These are phyloP conservation scores for Tricladium varicosporioides DNA, from an alignment of 2,329 filamentous ascomycete genomes.

Conservation along the genomic window DNA sequence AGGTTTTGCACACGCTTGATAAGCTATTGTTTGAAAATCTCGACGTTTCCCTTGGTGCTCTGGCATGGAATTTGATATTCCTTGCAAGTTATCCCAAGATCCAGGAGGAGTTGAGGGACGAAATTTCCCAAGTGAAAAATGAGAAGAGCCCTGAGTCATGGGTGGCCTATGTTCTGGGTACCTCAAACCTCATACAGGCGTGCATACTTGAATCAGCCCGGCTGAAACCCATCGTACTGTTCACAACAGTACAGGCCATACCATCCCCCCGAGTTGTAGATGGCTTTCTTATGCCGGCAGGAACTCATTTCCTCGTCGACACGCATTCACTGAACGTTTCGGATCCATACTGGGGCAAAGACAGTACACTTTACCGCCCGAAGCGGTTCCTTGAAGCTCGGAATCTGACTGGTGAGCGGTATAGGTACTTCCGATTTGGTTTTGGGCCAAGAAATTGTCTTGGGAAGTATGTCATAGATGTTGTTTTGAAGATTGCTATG, in stretches of 20 bases:
- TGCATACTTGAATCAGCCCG: neutral
- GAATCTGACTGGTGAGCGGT: neutral
- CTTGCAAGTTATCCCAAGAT: neutral
- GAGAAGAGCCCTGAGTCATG: neutral
- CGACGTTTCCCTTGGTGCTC: neutral
- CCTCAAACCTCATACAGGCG: neutral
- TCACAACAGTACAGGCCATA: neutral
- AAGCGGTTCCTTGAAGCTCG: constrained; percentile 23
- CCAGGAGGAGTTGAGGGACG: neutral
- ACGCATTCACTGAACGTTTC: constrained; percentile 41
- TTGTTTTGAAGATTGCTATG: neutral
- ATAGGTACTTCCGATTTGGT: neutral
- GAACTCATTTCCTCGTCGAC: constrained; percentile 35
- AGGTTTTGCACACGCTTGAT: neutral
- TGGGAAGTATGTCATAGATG: neutral
- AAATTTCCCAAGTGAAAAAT: neutral
- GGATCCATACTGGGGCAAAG: constrained; percentile 39
- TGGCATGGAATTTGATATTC: neutral
- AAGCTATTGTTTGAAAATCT: neutral
- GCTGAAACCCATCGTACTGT: neutral
- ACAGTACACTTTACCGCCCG: constrained; percentile 36
- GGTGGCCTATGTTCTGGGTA: neutral
- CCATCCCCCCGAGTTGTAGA: neutral
- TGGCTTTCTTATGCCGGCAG: neutral
- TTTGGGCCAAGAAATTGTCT: neutral